Percentiles rank a stretch among this genome's conserved stretches.
Evolutionary conservation across 495 filamentous ascomycete genomes (phyloP).

Genomic region (Daldinia bambusicola): DNA sequence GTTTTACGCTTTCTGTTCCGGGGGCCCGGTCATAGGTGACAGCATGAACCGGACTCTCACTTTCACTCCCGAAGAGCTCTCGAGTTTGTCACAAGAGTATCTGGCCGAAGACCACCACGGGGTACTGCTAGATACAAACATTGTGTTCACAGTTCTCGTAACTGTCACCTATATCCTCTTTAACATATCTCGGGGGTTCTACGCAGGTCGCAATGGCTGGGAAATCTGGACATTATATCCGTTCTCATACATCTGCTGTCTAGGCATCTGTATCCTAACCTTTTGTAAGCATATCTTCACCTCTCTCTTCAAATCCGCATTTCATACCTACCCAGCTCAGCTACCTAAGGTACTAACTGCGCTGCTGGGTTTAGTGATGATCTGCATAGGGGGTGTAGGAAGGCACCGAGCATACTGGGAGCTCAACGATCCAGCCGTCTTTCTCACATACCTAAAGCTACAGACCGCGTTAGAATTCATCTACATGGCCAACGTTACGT

Average conservation of each 20-base stretch:
- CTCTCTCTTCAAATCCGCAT: background rate
- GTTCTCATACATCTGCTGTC: background rate
- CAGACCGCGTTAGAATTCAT: slow-evolving; percentile 1
- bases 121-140: background rate
- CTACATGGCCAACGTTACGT: background rate
- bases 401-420: background rate
- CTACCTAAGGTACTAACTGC: too few species aligned
- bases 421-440: background rate
- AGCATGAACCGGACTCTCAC: background rate
- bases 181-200: background rate
- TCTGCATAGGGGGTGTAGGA: background rate
- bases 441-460: background rate
- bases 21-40: too few species aligned
- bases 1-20: too few species aligned
- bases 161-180: background rate
- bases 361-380: background rate
- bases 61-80: background rate
- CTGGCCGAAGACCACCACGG: background rate
- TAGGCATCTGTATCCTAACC: background rate
- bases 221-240: slow-evolving; percentile 8
- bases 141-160: background rate
- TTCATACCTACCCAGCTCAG: too few species aligned
- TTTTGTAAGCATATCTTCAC: background rate
- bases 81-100: background rate
- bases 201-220: slow-evolving; percentile 4